A percentile compares a stretch with the other conserved stretches of the same genome.
These are phyloP conservation scores for Stromatinia cepivora DNA, from an alignment of 2,329 filamentous ascomycete genomes.

Conservation along the genomic window DNA sequence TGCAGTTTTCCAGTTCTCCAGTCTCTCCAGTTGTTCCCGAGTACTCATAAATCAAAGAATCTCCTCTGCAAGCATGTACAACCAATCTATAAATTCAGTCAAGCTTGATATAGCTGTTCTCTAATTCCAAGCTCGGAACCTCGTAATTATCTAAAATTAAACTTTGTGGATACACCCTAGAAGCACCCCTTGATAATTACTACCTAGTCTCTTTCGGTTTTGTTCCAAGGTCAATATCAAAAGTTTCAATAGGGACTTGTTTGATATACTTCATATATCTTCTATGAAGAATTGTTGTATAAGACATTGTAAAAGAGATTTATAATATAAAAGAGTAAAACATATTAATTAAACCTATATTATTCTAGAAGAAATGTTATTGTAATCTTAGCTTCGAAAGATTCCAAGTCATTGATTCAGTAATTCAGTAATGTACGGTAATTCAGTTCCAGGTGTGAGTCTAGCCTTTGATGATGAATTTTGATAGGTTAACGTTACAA, in stretches of 20 bases:
- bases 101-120: constrained; percentile 23
- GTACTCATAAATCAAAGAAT: neutral
- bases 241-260: neutral
- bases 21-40: neutral
- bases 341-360: neutral
- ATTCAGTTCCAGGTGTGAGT: neutral
- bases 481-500: constrained; percentile 10
- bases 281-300: neutral
- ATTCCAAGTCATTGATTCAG: too few relatives aligned
- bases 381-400: too few relatives aligned
- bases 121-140: constrained; percentile 18
- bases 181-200: neutral
- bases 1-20: neutral
- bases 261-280: neutral
- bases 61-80: neutral
- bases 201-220: neutral
- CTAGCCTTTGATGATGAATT: neutral
- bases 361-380: neutral
- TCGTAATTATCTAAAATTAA: constrained; percentile 20
- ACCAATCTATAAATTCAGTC: neutral
- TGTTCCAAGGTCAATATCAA: constrained; percentile 9
- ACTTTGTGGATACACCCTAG: constrained; percentile 1
- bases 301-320: neutral
- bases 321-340: neutral
- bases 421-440: too few relatives aligned